A percentile compares a stretch with the other conserved stretches of the same genome.
These are phyloP conservation scores for Glycine tomentella DNA, from an alignment of 306 rosid genomes.

Conservation along the genomic window DNA sequence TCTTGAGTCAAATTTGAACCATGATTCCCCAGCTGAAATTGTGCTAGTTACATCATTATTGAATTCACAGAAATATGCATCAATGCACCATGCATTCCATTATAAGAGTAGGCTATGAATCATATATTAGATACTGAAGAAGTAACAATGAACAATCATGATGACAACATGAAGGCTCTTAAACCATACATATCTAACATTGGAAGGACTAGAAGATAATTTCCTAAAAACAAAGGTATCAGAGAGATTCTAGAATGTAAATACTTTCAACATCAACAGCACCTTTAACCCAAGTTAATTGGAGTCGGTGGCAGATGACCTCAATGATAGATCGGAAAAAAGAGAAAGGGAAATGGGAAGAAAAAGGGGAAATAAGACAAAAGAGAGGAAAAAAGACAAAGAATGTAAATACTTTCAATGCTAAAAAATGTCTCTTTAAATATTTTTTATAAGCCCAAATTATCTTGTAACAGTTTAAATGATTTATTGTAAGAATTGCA, in stretches of 20 bases:
- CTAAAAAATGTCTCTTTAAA: not conserved
- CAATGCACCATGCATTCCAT: constrained; percentile 15
- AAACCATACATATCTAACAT: constrained; percentile 30
- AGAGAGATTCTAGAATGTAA: no score
- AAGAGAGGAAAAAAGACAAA: no score
- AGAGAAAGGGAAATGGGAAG: no score
- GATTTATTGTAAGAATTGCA: constrained; percentile 33
- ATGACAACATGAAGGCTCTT: constrained; percentile 32
- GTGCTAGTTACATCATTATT: constrained; percentile 24
- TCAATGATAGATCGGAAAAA: no score
- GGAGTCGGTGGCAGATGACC: no score
- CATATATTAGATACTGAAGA: constrained; percentile 38
- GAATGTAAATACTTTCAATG: constrained; percentile 25
- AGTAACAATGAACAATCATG: constrained; percentile 20
- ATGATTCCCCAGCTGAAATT: constrained; percentile 80
- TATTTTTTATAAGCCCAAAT: constrained; percentile 5
- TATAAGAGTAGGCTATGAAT: constrained; percentile 33
- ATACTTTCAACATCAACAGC: no score
- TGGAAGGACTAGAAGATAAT: constrained; percentile 1
- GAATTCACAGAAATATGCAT: constrained; percentile 33
- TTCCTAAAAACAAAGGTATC: not conserved
- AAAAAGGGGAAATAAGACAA: no score
- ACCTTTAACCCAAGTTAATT: no score
- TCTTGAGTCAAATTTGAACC: constrained; percentile 87
- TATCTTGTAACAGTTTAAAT: constrained; percentile 35